These are phyloP conservation scores for Hanseniaspora valbyensis DNA, from an alignment of 805 yeast species.

Conservation along the genomic window DNA sequence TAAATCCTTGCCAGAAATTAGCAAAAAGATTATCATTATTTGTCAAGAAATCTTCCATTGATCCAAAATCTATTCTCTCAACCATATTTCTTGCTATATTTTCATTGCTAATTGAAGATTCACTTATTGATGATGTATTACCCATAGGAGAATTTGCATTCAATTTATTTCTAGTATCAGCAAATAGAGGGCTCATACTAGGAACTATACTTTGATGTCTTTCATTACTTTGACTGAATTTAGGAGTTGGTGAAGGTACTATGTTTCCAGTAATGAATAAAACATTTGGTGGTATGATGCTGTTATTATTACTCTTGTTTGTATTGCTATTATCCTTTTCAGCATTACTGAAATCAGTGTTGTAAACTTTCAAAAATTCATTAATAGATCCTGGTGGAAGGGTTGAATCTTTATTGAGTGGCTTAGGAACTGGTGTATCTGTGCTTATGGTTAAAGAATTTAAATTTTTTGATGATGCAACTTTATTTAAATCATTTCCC, in stretches of 20 bases:
- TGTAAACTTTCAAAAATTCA: not conserved
- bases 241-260: not conserved
- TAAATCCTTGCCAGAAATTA: conserved; percentile 9
- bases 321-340: not conserved
- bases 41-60: conserved; percentile 14
- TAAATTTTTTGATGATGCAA: not conserved
- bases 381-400: not conserved
- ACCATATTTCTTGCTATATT: conserved; percentile 11
- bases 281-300: not conserved
- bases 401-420: too few relatives aligned
- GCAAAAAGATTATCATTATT: conserved; percentile 12
- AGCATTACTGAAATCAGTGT: not conserved
- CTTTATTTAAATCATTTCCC: not conserved
- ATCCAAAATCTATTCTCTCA: conserved; percentile 13
- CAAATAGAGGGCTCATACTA: not conserved
- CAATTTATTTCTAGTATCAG: not conserved
- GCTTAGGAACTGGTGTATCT: not conserved
- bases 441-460: not conserved
- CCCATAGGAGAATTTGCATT: not conserved
- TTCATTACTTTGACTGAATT: conserved; percentile 7
- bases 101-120: not conserved
- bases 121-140: not conserved
- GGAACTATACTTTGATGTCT: not conserved
- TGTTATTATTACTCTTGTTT: not conserved
- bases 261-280: not conserved